Base-by-base conservation (phyloP, 129 eudicot species). In the Dittrichia graveolens region DNA sequence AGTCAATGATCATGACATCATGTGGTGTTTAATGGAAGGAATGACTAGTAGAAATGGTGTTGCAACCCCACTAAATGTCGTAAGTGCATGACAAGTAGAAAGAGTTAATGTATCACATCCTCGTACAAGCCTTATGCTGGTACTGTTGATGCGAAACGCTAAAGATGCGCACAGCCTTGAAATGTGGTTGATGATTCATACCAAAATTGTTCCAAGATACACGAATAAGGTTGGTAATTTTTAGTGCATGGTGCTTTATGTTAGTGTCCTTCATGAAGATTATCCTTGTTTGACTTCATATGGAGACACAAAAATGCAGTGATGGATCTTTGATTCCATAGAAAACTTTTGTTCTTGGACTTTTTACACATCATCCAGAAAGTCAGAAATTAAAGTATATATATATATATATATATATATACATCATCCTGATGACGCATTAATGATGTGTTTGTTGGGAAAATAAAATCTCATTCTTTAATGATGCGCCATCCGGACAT, bases 1-100 rank as follows among this genome's bases (percentile, higher is more conserved):
- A 24, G 31, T 24, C 31, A 24, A 24, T 24, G 31, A 24, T n/a
- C n/a, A n/a, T n/a, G n/a, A n/a, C n/a, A 53, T 15, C 60, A 54
- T 54, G 7, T 54, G 3, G 3, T 50, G 57, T 46, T 13, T 49
- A 18, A 18, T 18, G 18, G n/a, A 49, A 13, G 19, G 37, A 3
- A 16, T 54, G 60, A 54, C 35, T 7, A 54, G 35, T 54, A 8
- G 63, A 57, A 31, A 10, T 24, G 11, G 18, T 11, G 8, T 16
- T 61, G 45, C 66, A 61, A 61, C 46, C 46, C 66, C 66, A 60
- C 66, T 61, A 24, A 61, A 0, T 38, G 19, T 6, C 5, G 19
- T 61, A 45, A 37, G 64, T 61, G 66, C 19, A 6, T 37, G 12
- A 61, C 45, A 35, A 61, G 24, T 12, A 13, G 11, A 7, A 12